Conservation (phyloP, 139 green algal genomes). For the Chlorella sp. region DNA sequence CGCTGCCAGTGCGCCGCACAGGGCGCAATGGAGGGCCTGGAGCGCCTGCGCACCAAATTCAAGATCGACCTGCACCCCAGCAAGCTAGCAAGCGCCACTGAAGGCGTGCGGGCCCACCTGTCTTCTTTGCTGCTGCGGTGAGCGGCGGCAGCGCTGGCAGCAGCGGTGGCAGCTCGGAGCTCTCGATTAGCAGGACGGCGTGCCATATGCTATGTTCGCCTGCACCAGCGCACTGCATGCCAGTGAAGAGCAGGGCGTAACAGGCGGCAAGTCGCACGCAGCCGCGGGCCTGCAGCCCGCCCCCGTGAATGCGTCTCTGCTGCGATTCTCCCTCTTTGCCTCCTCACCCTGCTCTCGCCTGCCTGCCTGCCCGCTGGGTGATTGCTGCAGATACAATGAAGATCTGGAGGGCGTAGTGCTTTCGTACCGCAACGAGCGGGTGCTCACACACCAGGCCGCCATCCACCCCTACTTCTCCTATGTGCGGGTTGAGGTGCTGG, state of each 20-base stretch:
- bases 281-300: neutral
- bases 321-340: neutral
- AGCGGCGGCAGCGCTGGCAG: neutral
- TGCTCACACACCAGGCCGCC: constrained; percentile 43
- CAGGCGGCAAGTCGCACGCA: neutral
- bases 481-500: constrained; percentile 54
- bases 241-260: too few relatives aligned
- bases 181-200: too few relatives aligned
- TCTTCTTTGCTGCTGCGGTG: constrained; percentile 54
- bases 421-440: constrained; percentile 45
- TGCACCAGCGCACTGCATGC: too few relatives aligned
- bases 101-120: constrained; percentile 58
- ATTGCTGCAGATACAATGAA: constrained; percentile 58
- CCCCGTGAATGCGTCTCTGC: too few relatives aligned
- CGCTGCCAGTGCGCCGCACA: neutral
- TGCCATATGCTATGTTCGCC: too few relatives aligned
- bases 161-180: neutral
- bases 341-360: neutral
- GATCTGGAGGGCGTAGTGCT: constrained; percentile 61
- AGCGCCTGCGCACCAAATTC: constrained; percentile 23
- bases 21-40: constrained; percentile 23
- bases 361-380: neutral
- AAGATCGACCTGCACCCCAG: constrained; percentile 64
- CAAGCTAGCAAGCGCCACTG: constrained; percentile 23
- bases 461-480: constrained; percentile 72